These are phyloP conservation scores for Pyrus bretschneideri DNA, from an alignment of 306 rosid genomes.

Conservation along the genomic window DNA sequence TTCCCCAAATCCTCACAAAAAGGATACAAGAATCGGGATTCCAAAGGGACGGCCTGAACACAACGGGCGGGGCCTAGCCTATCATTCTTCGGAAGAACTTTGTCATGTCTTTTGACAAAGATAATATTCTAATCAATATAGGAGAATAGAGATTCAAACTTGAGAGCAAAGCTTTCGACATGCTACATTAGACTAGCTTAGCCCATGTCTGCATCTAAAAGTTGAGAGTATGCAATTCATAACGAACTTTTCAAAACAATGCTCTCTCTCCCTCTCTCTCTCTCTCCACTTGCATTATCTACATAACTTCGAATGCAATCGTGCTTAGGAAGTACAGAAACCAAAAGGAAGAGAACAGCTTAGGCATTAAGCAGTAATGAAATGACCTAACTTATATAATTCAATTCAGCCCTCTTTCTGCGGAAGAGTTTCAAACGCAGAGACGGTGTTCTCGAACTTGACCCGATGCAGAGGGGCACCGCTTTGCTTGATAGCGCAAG, in stretches of 20 bases:
- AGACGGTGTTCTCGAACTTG: slow-evolving; percentile 82
- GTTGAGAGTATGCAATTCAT: background rate
- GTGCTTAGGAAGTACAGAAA: slow-evolving; percentile 3
- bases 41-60: no score
- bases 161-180: no score
- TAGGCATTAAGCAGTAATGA: background rate
- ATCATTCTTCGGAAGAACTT: no score
- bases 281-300: background rate
- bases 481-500: slow-evolving; percentile 96
- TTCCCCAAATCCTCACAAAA: no score
- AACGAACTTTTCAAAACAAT: background rate
- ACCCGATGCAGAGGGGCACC: slow-evolving; percentile 93
- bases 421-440: slow-evolving; percentile 95
- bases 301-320: background rate
- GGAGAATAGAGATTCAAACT: no score
- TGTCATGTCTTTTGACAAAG: no score
- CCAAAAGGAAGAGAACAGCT: background rate
- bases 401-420: slow-evolving; percentile 62
- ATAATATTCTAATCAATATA: no score
- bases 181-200: no score
- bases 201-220: no score
- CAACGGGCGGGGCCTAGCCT: no score
- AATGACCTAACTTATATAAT: background rate
- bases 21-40: no score
- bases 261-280: background rate